Evolutionary conservation across 2,329 filamentous ascomycete genomes (phyloP), one percentile per base, ranked within the genome.

Genomic region (Aspergillus proliferans): DNA sequence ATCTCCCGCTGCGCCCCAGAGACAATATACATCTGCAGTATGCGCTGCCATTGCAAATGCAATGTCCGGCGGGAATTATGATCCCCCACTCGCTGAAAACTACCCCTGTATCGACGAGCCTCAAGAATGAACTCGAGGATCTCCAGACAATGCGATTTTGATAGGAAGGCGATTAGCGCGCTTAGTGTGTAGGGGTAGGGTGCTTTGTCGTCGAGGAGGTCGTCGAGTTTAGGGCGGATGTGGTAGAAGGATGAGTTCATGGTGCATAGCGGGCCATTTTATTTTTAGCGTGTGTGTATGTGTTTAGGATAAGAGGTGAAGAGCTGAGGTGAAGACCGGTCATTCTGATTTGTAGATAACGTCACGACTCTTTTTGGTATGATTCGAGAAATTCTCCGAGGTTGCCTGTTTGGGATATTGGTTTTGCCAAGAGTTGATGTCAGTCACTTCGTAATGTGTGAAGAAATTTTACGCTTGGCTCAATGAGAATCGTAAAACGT

Each of bases 81-180:
- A 19, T 12, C 10, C 6, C 30, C 10, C 10, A 19, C 65, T 78
- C 76, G 56, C 78, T 76, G 48, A 76, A 72, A 84, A 62, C 80
- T 78, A 59, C 81, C 78, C 48, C 81, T 79, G 64, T 95, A 96
- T 54, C 87, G 80, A 49, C 88, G 85, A 14, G 90, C 86, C 65
- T 95, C 90, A 77, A 95, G 87, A 28, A 89, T 92, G 66, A 96
- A 95, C 64, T 95, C 90, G 33, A 95, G 76, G 4, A 89, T 95
- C 70, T 96, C 91, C 57, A 95, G 75, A 66, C 91, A 96, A 70
- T 95, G 90, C 64, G 95, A 95, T 63, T 93, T 88, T 1, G 90
- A 94, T 2, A 95, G 77, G 62, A 92, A 95, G 46, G 88, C 88
- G 80, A 90, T 95, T 69, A 95, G 95, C 19, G 90, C 89, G 52